Evolutionary conservation across 2,329 filamentous ascomycete species (phyloP).

Genomic region (Ophiostoma ips): DNA sequence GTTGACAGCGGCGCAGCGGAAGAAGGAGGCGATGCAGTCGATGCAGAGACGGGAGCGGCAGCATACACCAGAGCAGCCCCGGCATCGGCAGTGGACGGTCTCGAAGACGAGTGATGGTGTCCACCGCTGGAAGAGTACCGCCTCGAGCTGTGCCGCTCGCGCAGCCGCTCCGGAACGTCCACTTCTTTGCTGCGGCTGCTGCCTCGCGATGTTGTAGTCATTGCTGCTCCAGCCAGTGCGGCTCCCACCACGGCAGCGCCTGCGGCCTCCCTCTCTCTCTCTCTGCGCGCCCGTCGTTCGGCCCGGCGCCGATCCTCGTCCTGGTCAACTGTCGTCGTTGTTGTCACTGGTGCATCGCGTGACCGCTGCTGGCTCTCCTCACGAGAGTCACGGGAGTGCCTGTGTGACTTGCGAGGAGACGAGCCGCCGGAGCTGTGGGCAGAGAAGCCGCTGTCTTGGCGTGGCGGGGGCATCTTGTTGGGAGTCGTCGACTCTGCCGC

Average conservation of each 20-base stretch:
- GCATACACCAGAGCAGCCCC: neutral
- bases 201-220: constrained; percentile 7
- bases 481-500: constrained; percentile 15
- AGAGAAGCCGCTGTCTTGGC: constrained; percentile 31
- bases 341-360: neutral
- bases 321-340: constrained; percentile 1
- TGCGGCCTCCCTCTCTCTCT: constrained; percentile 18
- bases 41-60: neutral
- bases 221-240: constrained; percentile 15
- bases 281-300: constrained; percentile 27
- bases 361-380: constrained; percentile 2
- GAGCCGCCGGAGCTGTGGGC: constrained; percentile 12
- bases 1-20: neutral
- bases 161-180: constrained; percentile 12
- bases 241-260: constrained; percentile 15
- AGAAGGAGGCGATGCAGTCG: constrained; percentile 4
- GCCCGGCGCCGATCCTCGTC: constrained; percentile 27
- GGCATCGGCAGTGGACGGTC: constrained; percentile 11
- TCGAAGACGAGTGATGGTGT: constrained; percentile 7
- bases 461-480: constrained; percentile 21
- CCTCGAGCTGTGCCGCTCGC: constrained; percentile 16
- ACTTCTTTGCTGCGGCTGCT: constrained; percentile 14
- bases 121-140: constrained; percentile 11
- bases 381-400: neutral
- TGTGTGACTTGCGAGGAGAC: constrained; percentile 11